phyloP scores from a whole-genome alignment of 176 grass and related monocot species.

The Carex pumila region DNA sequence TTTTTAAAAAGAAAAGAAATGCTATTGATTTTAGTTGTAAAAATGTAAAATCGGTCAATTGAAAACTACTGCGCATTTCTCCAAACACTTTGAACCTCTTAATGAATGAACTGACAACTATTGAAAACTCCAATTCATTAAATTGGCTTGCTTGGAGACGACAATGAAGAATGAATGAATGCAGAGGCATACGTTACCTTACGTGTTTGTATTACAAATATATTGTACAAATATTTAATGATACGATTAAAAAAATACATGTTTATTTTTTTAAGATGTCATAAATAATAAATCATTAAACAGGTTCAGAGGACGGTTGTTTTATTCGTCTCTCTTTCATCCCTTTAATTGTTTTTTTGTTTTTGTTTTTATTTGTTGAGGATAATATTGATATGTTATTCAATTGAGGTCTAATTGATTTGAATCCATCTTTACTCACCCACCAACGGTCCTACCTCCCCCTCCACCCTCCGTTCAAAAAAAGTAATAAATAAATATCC shows the following conservation, averaged over 20 bases:
- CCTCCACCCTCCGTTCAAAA: too few relatives aligned
- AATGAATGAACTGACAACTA: conserved; percentile 28
- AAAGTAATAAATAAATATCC: not conserved
- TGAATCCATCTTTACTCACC: not conserved
- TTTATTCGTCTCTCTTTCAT: not conserved
- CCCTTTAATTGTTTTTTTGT: not conserved
- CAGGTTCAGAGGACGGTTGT: not conserved
- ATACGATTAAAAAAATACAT: not conserved
- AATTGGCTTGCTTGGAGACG: conserved; percentile 10
- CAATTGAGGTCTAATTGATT: not conserved
- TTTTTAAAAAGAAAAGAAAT: not conserved
- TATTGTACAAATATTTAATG: not conserved
- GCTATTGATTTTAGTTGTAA: not conserved
- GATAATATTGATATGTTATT: conserved; percentile 1
- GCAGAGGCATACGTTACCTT: conserved; percentile 7
- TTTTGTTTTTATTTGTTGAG: not conserved
- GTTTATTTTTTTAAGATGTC: not conserved
- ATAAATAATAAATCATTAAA: conserved; percentile 9
- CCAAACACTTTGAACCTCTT: conserved; percentile 12
- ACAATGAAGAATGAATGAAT: conserved; percentile 16
- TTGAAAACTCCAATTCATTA: conserved; percentile 29
- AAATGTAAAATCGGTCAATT: conserved; percentile 20
- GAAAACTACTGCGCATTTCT: not conserved
- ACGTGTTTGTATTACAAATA: not conserved
- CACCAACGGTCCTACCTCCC: not conserved